Evolutionary conservation across 805 yeast genomes (phyloP), one percentile per base, ranked within the genome.

Genomic region (Hanseniaspora jakobsenii): DNA sequence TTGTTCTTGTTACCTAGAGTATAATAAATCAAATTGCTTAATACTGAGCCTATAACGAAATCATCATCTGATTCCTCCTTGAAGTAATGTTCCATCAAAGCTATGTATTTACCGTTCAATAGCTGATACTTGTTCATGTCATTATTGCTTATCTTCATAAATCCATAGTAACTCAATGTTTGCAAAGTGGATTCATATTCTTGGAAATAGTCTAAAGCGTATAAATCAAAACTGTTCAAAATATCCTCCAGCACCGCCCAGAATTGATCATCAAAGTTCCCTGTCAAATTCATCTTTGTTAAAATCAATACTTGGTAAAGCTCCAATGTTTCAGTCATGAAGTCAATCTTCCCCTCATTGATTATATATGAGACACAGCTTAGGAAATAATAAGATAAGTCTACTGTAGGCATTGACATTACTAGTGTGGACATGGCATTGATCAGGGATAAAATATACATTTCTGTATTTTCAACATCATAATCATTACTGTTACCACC

Each of bases 351-450:
- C 5, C 76, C 75, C 56, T 78, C 72, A 17, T 64, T 62, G 19
- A 81, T 62, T 3, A 79, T 76, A 58, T 71, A 75, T 50, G 70
- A 69, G 17, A 79, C 70, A 24, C 73, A 73, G 1, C 84, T 81
- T 12, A 67, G 56, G 49, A 80, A 69, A 5, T 71, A 70, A 28
- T 68, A 69, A 47, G 76, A 72, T 43, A 81, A 61, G 44, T 67
- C 66, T 6, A 66, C 75, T 29, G 66, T 65, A 3, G 77, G 74
- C 75, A 80, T 79, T 1, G 84, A 73, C 51, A 77, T 65, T 6
- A 78, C 67, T 66, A 82, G 80, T 0, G 89, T 79, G 14, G 78
- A 71, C 73, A 82, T 73, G 5, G 87, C 81, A 53, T 76, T 77
- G 45, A 81, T 57, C 30, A 79, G 63, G 2, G 85, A 84, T 40